Percentiles rank a stretch among this genome's conserved stretches.
Evolutionary conservation across 1,284 basidiomycete species (phyloP).

Genomic region (Leccinum fuscescens): DNA sequence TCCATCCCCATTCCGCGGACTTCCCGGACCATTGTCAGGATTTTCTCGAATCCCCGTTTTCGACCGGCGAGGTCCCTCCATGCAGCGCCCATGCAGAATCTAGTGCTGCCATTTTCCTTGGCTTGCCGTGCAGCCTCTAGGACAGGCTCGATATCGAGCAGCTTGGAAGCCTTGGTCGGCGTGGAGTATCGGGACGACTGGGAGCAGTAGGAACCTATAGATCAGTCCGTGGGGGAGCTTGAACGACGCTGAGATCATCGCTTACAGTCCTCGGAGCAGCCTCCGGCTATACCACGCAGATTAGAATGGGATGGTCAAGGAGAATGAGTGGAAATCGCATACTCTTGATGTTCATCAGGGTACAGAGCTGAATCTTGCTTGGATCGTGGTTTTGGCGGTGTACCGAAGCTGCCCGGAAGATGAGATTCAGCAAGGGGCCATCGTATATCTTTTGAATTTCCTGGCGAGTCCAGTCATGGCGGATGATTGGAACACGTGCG

Average conservation of each 20-base stretch:
- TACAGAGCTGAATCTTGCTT: slow-evolving; percentile 91
- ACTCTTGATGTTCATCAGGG: slow-evolving; percentile 99
- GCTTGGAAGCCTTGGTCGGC: slow-evolving; percentile 81
- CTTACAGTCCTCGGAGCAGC: slow-evolving; percentile 94
- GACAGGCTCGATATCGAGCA: slow-evolving; percentile 92
- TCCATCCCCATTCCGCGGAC: slow-evolving; percentile 92
- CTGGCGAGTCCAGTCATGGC: slow-evolving; percentile 62
- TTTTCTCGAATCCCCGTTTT: slow-evolving; percentile 93
- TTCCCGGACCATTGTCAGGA: slow-evolving; percentile 89
- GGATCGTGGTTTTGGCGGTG: slow-evolving; percentile 89
- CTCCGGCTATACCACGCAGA: slow-evolving; percentile 63
- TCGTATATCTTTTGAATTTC: slow-evolving; percentile 81
- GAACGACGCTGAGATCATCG: not conserved
- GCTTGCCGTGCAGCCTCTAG: slow-evolving; percentile 88
- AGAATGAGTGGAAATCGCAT: slow-evolving; percentile 36
- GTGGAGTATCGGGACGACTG: slow-evolving; percentile 94
- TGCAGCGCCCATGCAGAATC: slow-evolving; percentile 99
- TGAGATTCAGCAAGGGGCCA: slow-evolving; percentile 79
- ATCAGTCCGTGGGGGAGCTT: not conserved
- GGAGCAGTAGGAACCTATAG: slow-evolving; percentile 90
- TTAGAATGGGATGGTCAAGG: slow-evolving; percentile 3
- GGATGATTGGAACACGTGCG: slow-evolving; percentile 33
- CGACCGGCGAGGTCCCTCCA: slow-evolving; percentile 95
- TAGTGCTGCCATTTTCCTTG: slow-evolving; percentile 93
- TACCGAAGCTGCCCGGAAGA: slow-evolving; percentile 80